Conservation (phyloP, 805 yeast genomes). For the Hanseniaspora mollemarum region DNA sequence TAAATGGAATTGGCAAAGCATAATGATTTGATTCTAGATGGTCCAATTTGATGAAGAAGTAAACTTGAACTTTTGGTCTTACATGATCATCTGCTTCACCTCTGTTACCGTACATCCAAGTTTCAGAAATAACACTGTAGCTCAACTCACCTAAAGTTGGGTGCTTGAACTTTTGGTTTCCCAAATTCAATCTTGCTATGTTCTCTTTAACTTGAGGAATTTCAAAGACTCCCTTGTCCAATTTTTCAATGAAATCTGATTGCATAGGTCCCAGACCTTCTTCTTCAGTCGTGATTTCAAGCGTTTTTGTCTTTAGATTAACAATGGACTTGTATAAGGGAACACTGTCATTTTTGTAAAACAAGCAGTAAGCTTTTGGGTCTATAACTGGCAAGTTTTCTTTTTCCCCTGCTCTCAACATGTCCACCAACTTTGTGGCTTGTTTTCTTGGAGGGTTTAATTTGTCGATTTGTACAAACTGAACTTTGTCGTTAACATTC, state of each 20-base stretch:
- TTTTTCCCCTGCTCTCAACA: slow-evolving; percentile 45
- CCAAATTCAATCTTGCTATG: slow-evolving; percentile 54
- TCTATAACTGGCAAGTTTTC: slow-evolving; percentile 43
- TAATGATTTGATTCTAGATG: slow-evolving; percentile 67
- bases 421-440: slow-evolving; percentile 55
- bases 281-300: slow-evolving; percentile 44
- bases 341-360: slow-evolving; percentile 42
- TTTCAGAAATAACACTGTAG: slow-evolving; percentile 47
- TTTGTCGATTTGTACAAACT: slow-evolving; percentile 56
- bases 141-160: slow-evolving; percentile 21
- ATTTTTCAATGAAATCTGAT: slow-evolving; percentile 47
- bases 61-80: slow-evolving; percentile 52
- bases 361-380: slow-evolving; percentile 57
- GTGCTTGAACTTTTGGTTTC: slow-evolving; percentile 31
- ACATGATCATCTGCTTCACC: slow-evolving; percentile 45
- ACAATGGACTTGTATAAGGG: slow-evolving; percentile 61
- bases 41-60: slow-evolving; percentile 59
- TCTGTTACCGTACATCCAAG: slow-evolving; percentile 74
- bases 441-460: slow-evolving; percentile 69
- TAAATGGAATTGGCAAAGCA: slow-evolving; percentile 59
- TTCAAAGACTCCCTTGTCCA: slow-evolving; percentile 40
- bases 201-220: slow-evolving; percentile 56
- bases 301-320: slow-evolving; percentile 50
- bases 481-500: slow-evolving; percentile 34
- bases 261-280: slow-evolving; percentile 63